These are phyloP conservation scores for Pseudogymnoascus sp. DNA, from an alignment of 2,329 filamentous ascomycete genomes.

Conservation along the genomic window DNA sequence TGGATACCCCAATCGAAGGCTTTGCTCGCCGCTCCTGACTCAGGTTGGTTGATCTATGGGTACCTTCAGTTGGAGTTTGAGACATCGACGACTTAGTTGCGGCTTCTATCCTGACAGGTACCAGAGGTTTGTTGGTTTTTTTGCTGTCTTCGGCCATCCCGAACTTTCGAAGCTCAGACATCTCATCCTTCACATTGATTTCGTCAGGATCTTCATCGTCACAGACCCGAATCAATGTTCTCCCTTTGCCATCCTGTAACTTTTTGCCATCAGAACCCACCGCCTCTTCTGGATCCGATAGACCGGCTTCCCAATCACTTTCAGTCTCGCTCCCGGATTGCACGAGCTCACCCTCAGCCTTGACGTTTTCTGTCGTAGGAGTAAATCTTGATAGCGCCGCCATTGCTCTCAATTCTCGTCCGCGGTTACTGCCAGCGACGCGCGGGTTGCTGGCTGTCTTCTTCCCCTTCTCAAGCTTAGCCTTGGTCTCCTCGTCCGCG, in stretches of 20 bases:
- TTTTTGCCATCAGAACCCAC: constrained; percentile 58
- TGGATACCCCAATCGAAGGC: not conserved
- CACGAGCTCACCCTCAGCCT: constrained; percentile 29
- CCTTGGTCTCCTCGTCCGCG: constrained; percentile 51
- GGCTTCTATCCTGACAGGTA: not conserved
- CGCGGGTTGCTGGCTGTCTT: constrained; percentile 46
- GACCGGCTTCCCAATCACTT: constrained; percentile 34
- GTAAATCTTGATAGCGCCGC: constrained; percentile 54
- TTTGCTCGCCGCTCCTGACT: not conserved
- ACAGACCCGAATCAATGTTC: constrained; percentile 66
- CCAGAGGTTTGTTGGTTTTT: not conserved
- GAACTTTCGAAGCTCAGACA: constrained; percentile 52
- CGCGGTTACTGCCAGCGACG: constrained; percentile 52
- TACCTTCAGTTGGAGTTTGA: not conserved
- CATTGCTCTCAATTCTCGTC: constrained; percentile 52
- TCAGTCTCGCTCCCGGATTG: constrained; percentile 39
- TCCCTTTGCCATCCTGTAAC: constrained; percentile 59
- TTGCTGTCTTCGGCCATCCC: constrained; percentile 19
- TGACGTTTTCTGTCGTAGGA: constrained; percentile 29
- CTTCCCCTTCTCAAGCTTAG: constrained; percentile 39
- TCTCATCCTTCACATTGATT: constrained; percentile 51
- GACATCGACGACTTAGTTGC: not conserved
- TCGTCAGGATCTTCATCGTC: constrained; percentile 60
- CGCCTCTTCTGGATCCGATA: constrained; percentile 41
- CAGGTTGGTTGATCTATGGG: not conserved